Conservation (phyloP, 179 eudicot species). For the Camellia oleifera region DNA sequence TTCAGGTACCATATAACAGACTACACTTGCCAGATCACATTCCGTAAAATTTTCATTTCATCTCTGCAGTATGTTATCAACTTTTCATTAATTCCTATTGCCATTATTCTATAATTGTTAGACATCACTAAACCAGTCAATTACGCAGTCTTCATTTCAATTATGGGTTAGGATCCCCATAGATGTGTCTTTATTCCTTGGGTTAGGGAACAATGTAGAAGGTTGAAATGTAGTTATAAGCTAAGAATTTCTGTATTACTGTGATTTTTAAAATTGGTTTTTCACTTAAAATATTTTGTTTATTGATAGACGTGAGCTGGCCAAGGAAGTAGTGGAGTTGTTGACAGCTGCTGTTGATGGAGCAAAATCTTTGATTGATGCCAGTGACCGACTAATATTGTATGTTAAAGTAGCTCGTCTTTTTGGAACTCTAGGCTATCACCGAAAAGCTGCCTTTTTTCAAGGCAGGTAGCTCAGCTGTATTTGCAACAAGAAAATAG, state of each 20-base stretch:
- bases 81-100: not conserved
- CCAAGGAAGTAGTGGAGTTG: conserved; percentile 90
- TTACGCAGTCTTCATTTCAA: not conserved
- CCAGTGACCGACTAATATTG: conserved; percentile 80
- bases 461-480: conserved; percentile 97
- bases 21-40: not conserved
- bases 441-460: conserved; percentile 96
- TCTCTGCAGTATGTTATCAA: not conserved
- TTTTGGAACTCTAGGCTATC: conserved; percentile 88
- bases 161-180: not conserved
- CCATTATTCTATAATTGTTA: not conserved
- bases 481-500: conserved; percentile 90
- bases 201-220: not conserved
- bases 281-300: not conserved
- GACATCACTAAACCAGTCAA: not conserved
- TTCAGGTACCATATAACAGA: not conserved
- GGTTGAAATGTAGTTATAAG: not conserved
- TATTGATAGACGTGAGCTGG: conserved; percentile 64
- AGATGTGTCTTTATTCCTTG: not conserved
- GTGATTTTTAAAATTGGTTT: not conserved
- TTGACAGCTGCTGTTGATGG: conserved; percentile 97
- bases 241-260: not conserved
- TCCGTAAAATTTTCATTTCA: not conserved
- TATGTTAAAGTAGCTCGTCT: conserved; percentile 94
- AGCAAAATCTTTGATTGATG: conserved; percentile 92